Evolutionary conservation across 1,139 yeast species (phyloP), one percentile per base, ranked within the genome.

Genomic region (Magnusiomyces fungicola): DNA sequence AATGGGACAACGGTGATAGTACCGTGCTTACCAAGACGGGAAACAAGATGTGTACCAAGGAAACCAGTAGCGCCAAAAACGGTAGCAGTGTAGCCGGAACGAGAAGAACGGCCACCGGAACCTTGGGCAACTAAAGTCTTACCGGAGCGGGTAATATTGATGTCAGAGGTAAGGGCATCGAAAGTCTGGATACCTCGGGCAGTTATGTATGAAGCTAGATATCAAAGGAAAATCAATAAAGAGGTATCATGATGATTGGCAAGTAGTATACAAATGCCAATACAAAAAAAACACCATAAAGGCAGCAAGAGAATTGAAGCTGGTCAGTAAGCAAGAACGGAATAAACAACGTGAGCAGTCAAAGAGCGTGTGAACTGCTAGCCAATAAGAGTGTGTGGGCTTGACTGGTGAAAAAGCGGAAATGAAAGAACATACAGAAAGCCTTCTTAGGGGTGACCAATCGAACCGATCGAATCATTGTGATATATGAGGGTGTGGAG

Each of bases 31-130:
- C 90, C 95, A 60, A 87, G 72, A 61, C 82, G 84, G 41, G 92
- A 72, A 16, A 79, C 76, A 55, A 87, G 68, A 59, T 83, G 78
- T 50, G 89, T 78, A 37, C 96, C 96, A 54, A 87, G 71, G 66
- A 83, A 81, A 1, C 96, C 95, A 48, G 80, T 70, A 33, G 86
- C 89, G 12, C 96, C 96, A 62, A 87, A 87, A 2, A 87, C 92
- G 5, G 96, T 86, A 27, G 92, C 95, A 5, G 92, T 85, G 69
- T 81, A 85, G 1, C 96, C 96, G n/a, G 92, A 82, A 71, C 95
- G 77, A 36, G 95, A 86, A 9, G 95, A 83, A 55, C 74, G 65
- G 39, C 96, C 95, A 43, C 95, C 95, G 46, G 79, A 70, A 53
- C 96, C 96, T 38, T 74, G 74, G 22, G 85, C 68, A 48, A 83